Percentiles rank a stretch among this genome's conserved stretches.
Conservation (phyloP, 2,329 filamentous ascomycete species). For the Arthrinium puccinioides region DNA sequence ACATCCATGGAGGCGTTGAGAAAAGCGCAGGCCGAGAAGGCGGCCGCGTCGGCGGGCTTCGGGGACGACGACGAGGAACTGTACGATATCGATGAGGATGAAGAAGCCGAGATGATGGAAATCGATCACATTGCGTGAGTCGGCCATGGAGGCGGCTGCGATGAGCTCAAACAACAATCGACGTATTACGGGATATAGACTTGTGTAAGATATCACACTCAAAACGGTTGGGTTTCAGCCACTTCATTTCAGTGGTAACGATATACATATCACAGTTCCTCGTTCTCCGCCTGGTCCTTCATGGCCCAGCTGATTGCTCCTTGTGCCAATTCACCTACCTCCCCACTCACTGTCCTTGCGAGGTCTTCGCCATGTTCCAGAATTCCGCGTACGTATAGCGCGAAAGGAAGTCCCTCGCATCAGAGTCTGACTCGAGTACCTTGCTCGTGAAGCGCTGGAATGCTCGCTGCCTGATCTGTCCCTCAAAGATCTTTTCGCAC, state of each 20-base stretch:
- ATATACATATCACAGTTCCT: too few species aligned
- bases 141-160: too few species aligned
- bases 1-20: constrained; percentile 20
- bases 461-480: constrained; percentile 69
- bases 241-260: too few species aligned
- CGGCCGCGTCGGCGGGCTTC: too few species aligned
- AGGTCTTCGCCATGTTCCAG: constrained; percentile 79
- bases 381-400: constrained; percentile 91
- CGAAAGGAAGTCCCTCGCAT: constrained; percentile 73
- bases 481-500: constrained; percentile 83
- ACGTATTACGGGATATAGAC: too few species aligned
- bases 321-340: not conserved
- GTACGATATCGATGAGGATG: constrained; percentile 46
- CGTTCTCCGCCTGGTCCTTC: too few species aligned
- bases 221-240: too few species aligned
- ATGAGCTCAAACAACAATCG: too few species aligned
- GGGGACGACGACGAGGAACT: too few species aligned
- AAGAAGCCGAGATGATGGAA: constrained; percentile 50
- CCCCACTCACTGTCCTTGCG: not conserved
- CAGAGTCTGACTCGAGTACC: constrained; percentile 87
- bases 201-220: too few species aligned
- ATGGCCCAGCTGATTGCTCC: too few species aligned
- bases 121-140: constrained; percentile 11
- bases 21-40: constrained; percentile 17
- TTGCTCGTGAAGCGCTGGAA: constrained; percentile 87